Evolutionary conservation across 768 basidiomycete genomes (phyloP), one percentile per base, ranked within the genome.

Genomic region (Lentinula lateritia): DNA sequence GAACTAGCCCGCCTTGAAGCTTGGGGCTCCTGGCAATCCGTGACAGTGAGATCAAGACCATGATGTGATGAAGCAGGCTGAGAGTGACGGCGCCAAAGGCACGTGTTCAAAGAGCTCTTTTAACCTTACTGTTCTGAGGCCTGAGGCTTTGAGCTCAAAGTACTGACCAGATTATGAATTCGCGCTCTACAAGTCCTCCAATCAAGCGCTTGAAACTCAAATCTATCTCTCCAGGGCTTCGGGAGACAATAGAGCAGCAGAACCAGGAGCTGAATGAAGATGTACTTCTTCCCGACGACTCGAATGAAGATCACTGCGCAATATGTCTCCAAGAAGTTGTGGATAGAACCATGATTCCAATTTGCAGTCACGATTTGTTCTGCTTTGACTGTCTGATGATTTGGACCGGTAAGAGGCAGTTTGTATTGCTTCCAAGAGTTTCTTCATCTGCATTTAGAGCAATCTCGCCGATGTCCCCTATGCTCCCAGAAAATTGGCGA

Each of bases 301-400:
- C 74, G 0, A 76, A 79, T 5, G 82, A 80, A 50, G 84, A 88
- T 23, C 78, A 86, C 66, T 98, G 95, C 69, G 86, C 89, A 62
- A 96, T 98, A 38, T 98, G 95, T 67, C 76, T 98, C 23, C 92
- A 95, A 67, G 63, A 75, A 10, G 76, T 95, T 56, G 76, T 80
- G 13, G 93, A 97, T 74, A 78, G 90, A 50, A 90, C 94, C 0
- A 81, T 95, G 42, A 78, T 96, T 28, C 92, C 93, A 1, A 80
- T 78, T 7, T 97, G 95, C 72, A 90, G 92, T 1, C 95, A 98
- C 76, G 90, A 92, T 68, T 13, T 28, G 15, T 95, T 95, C 69
- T 98, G 95, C 68, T 96, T 96, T 65, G 90, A 92, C 60, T 98
- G 95, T 71, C 79, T 97, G 23, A 76, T 89, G 52, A 74, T 94